These are phyloP conservation scores for Rhododendron griersonianum DNA, from an alignment of 148 eudicot species.

Conservation along the genomic window DNA sequence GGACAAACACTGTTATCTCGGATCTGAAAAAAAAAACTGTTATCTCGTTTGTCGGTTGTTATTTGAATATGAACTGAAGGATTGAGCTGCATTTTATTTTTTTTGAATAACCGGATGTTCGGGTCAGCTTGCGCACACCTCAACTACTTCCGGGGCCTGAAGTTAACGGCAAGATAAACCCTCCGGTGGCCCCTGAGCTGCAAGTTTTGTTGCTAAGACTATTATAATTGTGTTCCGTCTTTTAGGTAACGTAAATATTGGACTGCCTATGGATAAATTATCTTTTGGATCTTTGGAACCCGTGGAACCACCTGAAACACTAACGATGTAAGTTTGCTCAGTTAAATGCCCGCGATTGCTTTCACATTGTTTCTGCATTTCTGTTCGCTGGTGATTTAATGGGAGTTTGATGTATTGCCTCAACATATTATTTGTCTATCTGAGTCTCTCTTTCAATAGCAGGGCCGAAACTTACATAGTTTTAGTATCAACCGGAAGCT, in stretches of 20 bases:
- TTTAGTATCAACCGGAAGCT: conserved; percentile 79
- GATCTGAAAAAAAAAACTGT: too few relatives aligned
- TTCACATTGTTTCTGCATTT: background rate
- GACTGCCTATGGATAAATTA: conserved; percentile 40
- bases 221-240: background rate
- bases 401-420: background rate
- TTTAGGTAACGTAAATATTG: conserved; percentile 26
- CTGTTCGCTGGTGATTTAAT: background rate
- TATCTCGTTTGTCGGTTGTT: background rate
- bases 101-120: too few relatives aligned
- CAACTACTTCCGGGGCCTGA: too few relatives aligned
- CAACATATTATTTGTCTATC: background rate
- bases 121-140: too few relatives aligned
- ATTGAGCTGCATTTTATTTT: too few relatives aligned
- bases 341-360: background rate
- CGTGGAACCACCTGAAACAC: conserved; percentile 16
- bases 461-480: conserved; percentile 42
- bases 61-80: background rate
- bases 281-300: background rate
- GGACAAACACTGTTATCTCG: background rate
- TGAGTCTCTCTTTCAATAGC: conserved; percentile 1
- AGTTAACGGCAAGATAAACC: too few relatives aligned
- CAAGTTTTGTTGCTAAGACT: background rate
- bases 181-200: background rate
- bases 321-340: conserved; percentile 20